These are phyloP conservation scores for Chiua virens DNA, from an alignment of 768 basidiomycete genomes.

Conservation along the genomic window DNA sequence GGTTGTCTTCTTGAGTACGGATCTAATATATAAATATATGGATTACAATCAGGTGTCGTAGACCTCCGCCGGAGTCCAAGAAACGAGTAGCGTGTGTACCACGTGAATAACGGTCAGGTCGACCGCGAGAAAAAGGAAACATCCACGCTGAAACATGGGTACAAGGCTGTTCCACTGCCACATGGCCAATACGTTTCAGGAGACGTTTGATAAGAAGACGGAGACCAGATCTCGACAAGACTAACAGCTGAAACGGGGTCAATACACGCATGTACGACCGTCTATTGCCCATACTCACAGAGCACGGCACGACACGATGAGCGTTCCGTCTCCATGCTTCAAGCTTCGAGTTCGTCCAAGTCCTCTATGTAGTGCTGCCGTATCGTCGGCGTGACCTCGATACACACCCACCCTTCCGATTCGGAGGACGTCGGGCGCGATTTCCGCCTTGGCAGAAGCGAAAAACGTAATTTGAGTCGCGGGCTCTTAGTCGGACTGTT, in stretches of 20 bases:
- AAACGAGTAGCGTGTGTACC: too few relatives aligned
- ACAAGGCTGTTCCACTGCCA: background rate
- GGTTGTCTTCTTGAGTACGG: background rate
- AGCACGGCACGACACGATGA: background rate
- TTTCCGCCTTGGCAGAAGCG: conserved; percentile 19
- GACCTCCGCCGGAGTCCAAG: background rate
- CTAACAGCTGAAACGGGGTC: conserved; percentile 1
- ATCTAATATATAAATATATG: background rate
- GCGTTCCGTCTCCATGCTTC: conserved; percentile 8
- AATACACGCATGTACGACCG: background rate
- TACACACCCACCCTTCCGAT: conserved; percentile 31
- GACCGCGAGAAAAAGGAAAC: background rate
- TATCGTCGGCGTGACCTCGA: conserved; percentile 29
- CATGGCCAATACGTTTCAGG: conserved; percentile 3
- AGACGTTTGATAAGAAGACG: background rate
- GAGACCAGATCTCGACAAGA: background rate
- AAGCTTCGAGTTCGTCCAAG: background rate
- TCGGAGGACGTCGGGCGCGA: conserved; percentile 9
- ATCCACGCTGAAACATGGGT: conserved; percentile 1
- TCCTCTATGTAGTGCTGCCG: conserved; percentile 16
- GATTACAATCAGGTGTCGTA: background rate
- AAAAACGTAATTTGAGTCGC: conserved; percentile 13
- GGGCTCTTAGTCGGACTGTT: conserved; percentile 16
- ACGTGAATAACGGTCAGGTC: too few relatives aligned
- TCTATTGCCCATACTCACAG: background rate